Percentiles rank a stretch among this genome's conserved stretches.
Evolutionary conservation across 75 land plant genomes (phyloP).

Genomic region (Pinus tabuliformis): DNA sequence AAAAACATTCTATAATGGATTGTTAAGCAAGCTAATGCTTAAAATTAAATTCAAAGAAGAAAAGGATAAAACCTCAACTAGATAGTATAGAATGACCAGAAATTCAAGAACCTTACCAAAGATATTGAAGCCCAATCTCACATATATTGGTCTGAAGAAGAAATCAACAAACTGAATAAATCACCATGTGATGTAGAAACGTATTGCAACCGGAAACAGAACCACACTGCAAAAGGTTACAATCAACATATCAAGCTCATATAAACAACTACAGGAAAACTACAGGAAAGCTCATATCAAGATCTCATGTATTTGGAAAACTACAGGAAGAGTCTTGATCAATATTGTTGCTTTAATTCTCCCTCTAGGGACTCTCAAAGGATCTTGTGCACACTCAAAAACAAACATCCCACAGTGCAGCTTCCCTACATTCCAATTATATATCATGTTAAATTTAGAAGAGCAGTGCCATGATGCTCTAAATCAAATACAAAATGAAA

Average conservation of each 20-base stretch:
- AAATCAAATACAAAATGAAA: too few relatives aligned
- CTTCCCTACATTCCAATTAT: too few relatives aligned
- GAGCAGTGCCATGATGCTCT: too few relatives aligned
- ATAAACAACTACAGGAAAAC: background rate
- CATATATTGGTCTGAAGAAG: conserved; percentile 88
- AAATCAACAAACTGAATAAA: conserved; percentile 90
- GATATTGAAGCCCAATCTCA: conserved; percentile 64
- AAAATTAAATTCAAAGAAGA: background rate
- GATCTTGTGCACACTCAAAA: too few relatives aligned
- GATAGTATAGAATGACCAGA: background rate
- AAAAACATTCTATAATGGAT: background rate
- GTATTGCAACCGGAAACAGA: conserved; percentile 84
- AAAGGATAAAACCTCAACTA: background rate
- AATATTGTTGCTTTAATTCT: too few relatives aligned
- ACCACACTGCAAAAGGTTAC: conserved; percentile 65
- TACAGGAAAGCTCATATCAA: background rate
- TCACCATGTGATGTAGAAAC: conserved; percentile 92
- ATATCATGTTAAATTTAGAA: too few relatives aligned
- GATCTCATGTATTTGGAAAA: background rate
- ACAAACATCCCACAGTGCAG: too few relatives aligned
- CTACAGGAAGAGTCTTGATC: too few relatives aligned
- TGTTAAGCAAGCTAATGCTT: background rate
- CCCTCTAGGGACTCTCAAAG: too few relatives aligned
- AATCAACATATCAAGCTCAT: background rate
- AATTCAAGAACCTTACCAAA: conserved; percentile 54